Percentiles rank a stretch among this genome's conserved stretches.
These are phyloP conservation scores for Grigorovia yakushimaensis DNA, from an alignment of 805 yeast genomes.

Conservation along the genomic window DNA sequence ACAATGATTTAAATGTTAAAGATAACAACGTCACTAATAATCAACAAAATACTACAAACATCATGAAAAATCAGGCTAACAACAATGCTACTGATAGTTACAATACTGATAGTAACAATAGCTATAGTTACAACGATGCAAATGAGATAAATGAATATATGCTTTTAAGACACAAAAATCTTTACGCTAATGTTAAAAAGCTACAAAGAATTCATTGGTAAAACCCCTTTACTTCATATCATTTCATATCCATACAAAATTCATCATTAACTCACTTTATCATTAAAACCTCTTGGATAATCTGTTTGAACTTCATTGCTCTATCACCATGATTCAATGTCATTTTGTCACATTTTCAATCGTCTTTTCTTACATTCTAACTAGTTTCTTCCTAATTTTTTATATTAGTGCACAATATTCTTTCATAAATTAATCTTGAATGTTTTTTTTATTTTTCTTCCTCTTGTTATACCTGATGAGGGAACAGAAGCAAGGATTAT, in stretches of 20 bases:
- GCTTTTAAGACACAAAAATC: constrained; percentile 13
- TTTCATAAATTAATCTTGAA: neutral
- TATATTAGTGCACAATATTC: neutral
- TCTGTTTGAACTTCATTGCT: too few relatives aligned
- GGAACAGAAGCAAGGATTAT: neutral
- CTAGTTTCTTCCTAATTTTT: neutral
- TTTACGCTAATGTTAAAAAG: constrained; percentile 24
- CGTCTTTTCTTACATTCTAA: too few relatives aligned
- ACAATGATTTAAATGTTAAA: neutral
- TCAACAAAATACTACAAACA: neutral
- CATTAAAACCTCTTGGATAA: too few relatives aligned
- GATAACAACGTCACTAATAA: neutral
- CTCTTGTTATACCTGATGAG: too few relatives aligned
- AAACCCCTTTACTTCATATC: too few relatives aligned
- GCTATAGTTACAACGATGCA: neutral
- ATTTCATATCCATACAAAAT: neutral
- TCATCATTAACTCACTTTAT: too few relatives aligned
- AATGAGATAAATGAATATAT: neutral
- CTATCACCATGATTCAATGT: too few relatives aligned
- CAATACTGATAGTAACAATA: neutral
- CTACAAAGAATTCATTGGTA: constrained; percentile 27
- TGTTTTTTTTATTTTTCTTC: neutral
- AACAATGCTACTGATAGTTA: neutral
- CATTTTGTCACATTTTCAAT: too few relatives aligned
- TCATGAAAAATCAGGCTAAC: neutral